Percentiles rank a stretch among this genome's conserved stretches.
Evolutionary conservation across 768 basidiomycete genomes (phyloP).

Genomic region (Xerocomus brunneocitrinus): DNA sequence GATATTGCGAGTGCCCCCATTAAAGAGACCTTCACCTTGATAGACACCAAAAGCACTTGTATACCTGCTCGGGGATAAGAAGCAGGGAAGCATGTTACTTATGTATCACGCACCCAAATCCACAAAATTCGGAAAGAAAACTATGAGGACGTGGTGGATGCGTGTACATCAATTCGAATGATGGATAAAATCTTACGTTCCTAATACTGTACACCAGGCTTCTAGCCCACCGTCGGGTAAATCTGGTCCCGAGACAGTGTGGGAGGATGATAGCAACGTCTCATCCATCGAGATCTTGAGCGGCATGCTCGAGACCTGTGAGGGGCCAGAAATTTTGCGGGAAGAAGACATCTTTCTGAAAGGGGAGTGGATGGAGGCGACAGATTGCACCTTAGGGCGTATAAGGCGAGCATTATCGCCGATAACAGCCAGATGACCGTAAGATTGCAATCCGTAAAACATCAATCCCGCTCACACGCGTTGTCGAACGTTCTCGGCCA

Average conservation of each 20-base stretch:
- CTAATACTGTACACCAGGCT: constrained; percentile 25
- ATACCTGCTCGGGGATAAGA: constrained; percentile 11
- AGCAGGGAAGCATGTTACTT: neutral
- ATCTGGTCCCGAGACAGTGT: neutral
- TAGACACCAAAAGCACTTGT: constrained; percentile 25
- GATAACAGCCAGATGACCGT: neutral
- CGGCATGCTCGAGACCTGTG: neutral
- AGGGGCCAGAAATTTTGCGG: neutral
- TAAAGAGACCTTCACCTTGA: constrained; percentile 12
- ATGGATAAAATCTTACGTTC: constrained; percentile 16
- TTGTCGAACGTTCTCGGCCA: neutral
- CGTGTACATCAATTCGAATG: neutral
- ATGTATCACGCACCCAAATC: constrained; percentile 18
- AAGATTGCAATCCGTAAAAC: neutral
- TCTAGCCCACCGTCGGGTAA: constrained; percentile 16
- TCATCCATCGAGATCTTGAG: neutral
- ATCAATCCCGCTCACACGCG: neutral
- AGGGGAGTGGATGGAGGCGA: neutral
- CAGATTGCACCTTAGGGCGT: neutral
- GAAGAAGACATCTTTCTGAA: constrained; percentile 1
- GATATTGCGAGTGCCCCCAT: neutral
- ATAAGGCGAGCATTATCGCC: neutral
- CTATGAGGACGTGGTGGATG: constrained; percentile 5
- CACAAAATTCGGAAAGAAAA: constrained; percentile 25
- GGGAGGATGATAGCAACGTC: neutral